A percentile compares a stretch with the other conserved stretches of the same genome.
phyloP scores from a whole-genome alignment of 352 stramenopile genomes.

The Globisporangium radiosum region DNA sequence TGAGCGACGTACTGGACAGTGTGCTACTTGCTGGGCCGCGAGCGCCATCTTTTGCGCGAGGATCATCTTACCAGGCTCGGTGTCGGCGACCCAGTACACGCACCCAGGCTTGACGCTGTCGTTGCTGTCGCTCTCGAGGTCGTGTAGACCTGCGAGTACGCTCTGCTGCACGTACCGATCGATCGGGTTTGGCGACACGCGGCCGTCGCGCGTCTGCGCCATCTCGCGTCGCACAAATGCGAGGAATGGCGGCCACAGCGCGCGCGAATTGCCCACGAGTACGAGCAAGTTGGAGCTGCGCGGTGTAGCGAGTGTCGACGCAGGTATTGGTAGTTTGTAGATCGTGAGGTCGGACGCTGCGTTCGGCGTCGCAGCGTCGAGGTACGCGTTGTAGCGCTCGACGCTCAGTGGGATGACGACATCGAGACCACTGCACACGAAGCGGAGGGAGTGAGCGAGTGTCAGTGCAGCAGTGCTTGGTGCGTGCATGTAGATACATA shows the following conservation, averaged over 20 bases:
- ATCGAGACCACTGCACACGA: conserved; percentile 40
- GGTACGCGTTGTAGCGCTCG: conserved; percentile 57
- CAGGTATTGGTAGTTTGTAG: conserved; percentile 35
- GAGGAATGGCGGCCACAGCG: conserved; percentile 48
- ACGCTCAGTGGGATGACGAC: conserved; percentile 58
- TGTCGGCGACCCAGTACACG: conserved; percentile 63
- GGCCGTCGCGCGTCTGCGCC: conserved; percentile 12
- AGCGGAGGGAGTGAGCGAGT: too few relatives aligned
- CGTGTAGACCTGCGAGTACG: conserved; percentile 21
- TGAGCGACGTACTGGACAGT: conserved; percentile 29
- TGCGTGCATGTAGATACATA: too few relatives aligned
- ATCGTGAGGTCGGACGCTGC: conserved; percentile 31
- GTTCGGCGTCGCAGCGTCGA: conserved; percentile 19
- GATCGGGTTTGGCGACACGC: conserved; percentile 38
- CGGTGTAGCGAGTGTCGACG: not conserved
- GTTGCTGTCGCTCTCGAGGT: conserved; percentile 11
- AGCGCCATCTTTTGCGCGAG: conserved; percentile 66
- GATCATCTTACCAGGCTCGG: conserved; percentile 63
- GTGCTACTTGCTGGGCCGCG: conserved; percentile 30
- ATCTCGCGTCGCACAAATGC: conserved; percentile 30
- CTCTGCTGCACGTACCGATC: conserved; percentile 50
- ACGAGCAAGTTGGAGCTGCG: conserved; percentile 44
- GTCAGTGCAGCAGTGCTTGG: too few relatives aligned
- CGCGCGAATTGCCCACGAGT: conserved; percentile 60
- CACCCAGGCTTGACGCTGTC: conserved; percentile 21